phyloP scores from a whole-genome alignment of 371 early-diverging fungal genomes.

The Nematocida sp. region DNA sequence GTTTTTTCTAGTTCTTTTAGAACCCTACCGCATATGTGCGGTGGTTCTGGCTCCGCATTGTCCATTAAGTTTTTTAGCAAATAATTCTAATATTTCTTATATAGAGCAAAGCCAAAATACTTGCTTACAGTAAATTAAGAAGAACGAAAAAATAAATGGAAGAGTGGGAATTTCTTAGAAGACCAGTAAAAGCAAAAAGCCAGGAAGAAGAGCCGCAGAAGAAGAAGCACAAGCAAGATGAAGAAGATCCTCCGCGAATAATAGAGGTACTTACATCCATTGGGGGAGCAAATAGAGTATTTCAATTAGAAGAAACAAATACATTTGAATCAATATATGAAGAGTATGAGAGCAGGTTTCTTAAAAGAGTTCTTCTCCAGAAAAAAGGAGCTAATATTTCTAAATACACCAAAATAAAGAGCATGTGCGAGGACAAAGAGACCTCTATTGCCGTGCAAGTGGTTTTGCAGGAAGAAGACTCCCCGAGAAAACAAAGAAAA shows the following conservation, averaged over 20 bases:
- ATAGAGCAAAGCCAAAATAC: too few species aligned
- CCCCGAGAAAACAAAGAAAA: not conserved
- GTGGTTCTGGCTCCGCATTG: not conserved
- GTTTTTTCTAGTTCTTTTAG: too few species aligned
- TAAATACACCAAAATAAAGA: constrained; percentile 21
- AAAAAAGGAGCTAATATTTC: constrained; percentile 4
- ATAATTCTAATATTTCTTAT: too few species aligned
- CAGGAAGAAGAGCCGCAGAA: not conserved
- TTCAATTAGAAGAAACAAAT: not conserved
- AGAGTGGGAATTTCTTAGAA: constrained; percentile 47
- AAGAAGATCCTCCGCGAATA: not conserved
- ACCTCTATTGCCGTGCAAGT: not conserved
- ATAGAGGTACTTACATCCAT: constrained; percentile 6
- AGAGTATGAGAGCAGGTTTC: constrained; percentile 36
- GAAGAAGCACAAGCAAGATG: too few species aligned
- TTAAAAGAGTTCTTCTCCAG: constrained; percentile 2
- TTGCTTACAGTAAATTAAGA: too few species aligned
- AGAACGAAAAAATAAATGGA: not conserved
- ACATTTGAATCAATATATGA: constrained; percentile 28
- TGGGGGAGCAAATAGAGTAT: constrained; percentile 31
- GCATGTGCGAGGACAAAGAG: not conserved
- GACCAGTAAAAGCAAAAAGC: not conserved
- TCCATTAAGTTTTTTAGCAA: too few species aligned
- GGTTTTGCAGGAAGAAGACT: not conserved
- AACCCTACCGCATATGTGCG: not conserved